A percentile compares a stretch with the other conserved stretches of the same genome.
Conservation (phyloP, 352 stramenopile species). For the Phytophthora crassamura region DNA sequence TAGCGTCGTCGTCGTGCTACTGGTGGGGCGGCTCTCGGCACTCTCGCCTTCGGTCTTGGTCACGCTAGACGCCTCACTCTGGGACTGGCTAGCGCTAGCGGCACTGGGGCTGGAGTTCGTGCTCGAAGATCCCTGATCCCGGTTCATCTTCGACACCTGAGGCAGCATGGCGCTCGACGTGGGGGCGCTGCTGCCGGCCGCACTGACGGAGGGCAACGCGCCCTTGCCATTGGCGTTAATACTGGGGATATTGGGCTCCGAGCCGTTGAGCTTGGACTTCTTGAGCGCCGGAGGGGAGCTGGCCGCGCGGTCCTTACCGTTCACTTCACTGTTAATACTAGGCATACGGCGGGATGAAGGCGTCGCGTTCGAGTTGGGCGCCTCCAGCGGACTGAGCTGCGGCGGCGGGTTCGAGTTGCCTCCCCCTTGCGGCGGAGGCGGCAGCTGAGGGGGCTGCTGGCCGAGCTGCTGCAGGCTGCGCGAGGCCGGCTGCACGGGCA, state of each 20-base stretch:
- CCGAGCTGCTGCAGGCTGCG: slow-evolving; percentile 73
- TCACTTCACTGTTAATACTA: slow-evolving; percentile 68
- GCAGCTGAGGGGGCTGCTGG: slow-evolving; percentile 56
- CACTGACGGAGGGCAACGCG: slow-evolving; percentile 52
- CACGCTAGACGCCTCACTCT: slow-evolving; percentile 43
- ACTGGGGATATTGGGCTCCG: slow-evolving; percentile 63
- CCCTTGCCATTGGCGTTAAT: slow-evolving; percentile 74
- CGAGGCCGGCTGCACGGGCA: slow-evolving; percentile 74
- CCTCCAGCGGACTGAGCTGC: slow-evolving; percentile 69
- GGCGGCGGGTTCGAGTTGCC: slow-evolving; percentile 36
- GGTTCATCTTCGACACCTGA: slow-evolving; percentile 68
- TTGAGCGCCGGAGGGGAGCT: slow-evolving; percentile 73
- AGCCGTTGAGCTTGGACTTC: slow-evolving; percentile 76
- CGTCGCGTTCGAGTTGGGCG: slow-evolving; percentile 55
- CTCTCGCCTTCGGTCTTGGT: slow-evolving; percentile 40
- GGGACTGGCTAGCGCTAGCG: slow-evolving; percentile 28
- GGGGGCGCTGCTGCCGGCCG: slow-evolving; percentile 26
- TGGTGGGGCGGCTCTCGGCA: slow-evolving; percentile 26
- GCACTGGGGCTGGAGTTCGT: slow-evolving; percentile 66
- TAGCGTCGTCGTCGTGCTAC: slow-evolving; percentile 27
- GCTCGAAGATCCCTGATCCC: slow-evolving; percentile 50
- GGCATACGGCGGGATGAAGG: slow-evolving; percentile 73
- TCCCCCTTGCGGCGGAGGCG: slow-evolving; percentile 40
- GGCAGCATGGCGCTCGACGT: slow-evolving; percentile 44
- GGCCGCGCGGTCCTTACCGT: slow-evolving; percentile 60